phyloP scores from a whole-genome alignment of 192 early-diverging fungal genomes.

The Coemansia sp. region DNA sequence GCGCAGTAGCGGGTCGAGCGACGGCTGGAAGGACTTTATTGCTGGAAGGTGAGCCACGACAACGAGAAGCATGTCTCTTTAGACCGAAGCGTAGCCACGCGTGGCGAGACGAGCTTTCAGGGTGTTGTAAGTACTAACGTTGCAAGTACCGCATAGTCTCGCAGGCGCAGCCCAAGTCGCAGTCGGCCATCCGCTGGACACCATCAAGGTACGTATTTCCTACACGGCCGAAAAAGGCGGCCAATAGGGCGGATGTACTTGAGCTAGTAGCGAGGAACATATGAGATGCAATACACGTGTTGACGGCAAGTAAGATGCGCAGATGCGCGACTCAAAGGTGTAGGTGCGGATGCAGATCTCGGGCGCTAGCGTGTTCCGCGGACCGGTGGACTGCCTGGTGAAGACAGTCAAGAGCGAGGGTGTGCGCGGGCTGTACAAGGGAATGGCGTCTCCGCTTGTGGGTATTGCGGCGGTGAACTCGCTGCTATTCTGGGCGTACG shows the following conservation, averaged over 20 bases:
- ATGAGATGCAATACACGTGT: too few species aligned
- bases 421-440: slow-evolving; percentile 76
- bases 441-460: slow-evolving; percentile 77
- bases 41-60: slow-evolving; percentile 55
- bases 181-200: slow-evolving; percentile 81
- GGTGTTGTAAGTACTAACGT: neutral
- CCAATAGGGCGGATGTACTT: neutral
- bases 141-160: slow-evolving; percentile 31
- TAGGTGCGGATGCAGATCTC: slow-evolving; percentile 72
- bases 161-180: slow-evolving; percentile 66
- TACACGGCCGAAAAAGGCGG: neutral
- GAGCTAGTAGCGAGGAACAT: too few species aligned
- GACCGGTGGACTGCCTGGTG: slow-evolving; percentile 75
- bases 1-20: neutral
- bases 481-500: slow-evolving; percentile 80
- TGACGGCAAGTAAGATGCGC: too few species aligned
- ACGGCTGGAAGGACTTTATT: slow-evolving; percentile 55
- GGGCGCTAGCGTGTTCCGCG: slow-evolving; percentile 56
- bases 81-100: too few species aligned
- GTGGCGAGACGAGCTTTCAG: neutral
- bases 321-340: too few species aligned
- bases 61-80: too few species aligned
- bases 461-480: slow-evolving; percentile 86
- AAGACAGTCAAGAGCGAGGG: slow-evolving; percentile 80
- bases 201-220: slow-evolving; percentile 76